phyloP scores from a whole-genome alignment of 495 filamentous ascomycete species.

The Umbilicaria muhlenbergii region DNA sequence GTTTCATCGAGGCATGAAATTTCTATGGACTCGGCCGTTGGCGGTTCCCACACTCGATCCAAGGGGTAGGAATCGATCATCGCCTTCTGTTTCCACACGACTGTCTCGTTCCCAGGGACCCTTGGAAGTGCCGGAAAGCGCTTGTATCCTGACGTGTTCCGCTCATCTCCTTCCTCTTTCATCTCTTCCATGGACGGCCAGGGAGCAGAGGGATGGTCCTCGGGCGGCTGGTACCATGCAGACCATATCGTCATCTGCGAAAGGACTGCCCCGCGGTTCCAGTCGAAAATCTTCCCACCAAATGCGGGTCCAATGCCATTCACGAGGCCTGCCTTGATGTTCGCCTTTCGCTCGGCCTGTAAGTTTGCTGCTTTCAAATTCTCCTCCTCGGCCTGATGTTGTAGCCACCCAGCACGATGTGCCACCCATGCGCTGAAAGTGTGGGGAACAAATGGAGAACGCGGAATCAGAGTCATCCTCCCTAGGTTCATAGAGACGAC shows the following conservation, averaged over 20 bases:
- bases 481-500: slow-evolving; percentile 6
- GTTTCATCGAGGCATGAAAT: too few species aligned
- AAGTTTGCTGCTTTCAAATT: not conserved
- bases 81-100: slow-evolving; percentile 13
- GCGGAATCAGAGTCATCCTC: slow-evolving; percentile 8
- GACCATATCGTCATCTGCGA: slow-evolving; percentile 14
- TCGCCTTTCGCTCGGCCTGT: not conserved
- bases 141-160: slow-evolving; percentile 14
- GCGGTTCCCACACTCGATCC: slow-evolving; percentile 8
- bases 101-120: slow-evolving; percentile 17
- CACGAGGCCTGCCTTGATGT: not conserved
- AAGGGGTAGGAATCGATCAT: not conserved
- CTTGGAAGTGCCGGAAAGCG: slow-evolving; percentile 17
- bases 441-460: slow-evolving; percentile 13
- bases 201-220: slow-evolving; percentile 7
- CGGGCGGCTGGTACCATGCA: not conserved
- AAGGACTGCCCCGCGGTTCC: slow-evolving; percentile 11
- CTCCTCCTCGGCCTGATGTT: not conserved
- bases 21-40: not conserved
- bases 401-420: slow-evolving; percentile 3
- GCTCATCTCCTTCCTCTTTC: slow-evolving; percentile 18
- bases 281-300: slow-evolving; percentile 7
- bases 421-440: slow-evolving; percentile 12
- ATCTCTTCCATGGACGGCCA: slow-evolving; percentile 18
- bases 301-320: slow-evolving; percentile 4